Base-by-base conservation (phyloP, 2,329 filamentous ascomycete species). In the Lecanoromycetidae sp. region DNA sequence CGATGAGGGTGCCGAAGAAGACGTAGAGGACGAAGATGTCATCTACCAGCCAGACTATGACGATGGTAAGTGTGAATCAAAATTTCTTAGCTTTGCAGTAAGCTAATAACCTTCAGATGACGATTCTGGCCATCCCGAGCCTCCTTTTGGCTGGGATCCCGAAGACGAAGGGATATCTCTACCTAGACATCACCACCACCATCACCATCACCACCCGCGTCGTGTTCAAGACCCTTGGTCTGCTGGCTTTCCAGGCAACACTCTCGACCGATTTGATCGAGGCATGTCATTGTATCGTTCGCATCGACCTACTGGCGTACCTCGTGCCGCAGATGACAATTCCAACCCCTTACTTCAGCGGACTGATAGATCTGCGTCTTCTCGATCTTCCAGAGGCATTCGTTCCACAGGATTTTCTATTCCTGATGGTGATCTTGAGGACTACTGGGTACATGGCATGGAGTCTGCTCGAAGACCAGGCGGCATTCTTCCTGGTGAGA, bases 311-410 rank as follows among this genome's bases (percentile, higher is more conserved):
- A 61, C 66, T 41, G 57, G 63, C 12, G 69, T 74, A 26, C 66
- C 75, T 44, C 72, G 75, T 48, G 71, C 71, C 23, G 72, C 75
- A 27, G 87, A 94, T 54, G 88, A 95, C 60, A 87, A 87, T 3
- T 73, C 80, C 19, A 95, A 96, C 59, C 90, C 90, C 35, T 71
- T 96, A 10, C 76, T 96, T 45, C 82, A 87, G 54, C 81, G 85
- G 47, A 63, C 65, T 37, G 66, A 63, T 19, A 52, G 59, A 4
- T 49, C 56, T 19, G 56, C 52, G 27, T 54, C 54, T 12, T 38
- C 46, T 55, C 20, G 38, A 23, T 25, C 19, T 20, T 19, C 33
- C n/a, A 36, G 52, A 44, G 25, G 37, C 13, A 23, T 35, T 30
- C 42, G 40, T 38, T 19, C 42, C 17, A 33, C 44, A 6, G 39